Evolutionary conservation across 768 basidiomycete species (phyloP), one percentile per base, ranked within the genome.

Genomic region (Rhizopogon roseolus): DNA sequence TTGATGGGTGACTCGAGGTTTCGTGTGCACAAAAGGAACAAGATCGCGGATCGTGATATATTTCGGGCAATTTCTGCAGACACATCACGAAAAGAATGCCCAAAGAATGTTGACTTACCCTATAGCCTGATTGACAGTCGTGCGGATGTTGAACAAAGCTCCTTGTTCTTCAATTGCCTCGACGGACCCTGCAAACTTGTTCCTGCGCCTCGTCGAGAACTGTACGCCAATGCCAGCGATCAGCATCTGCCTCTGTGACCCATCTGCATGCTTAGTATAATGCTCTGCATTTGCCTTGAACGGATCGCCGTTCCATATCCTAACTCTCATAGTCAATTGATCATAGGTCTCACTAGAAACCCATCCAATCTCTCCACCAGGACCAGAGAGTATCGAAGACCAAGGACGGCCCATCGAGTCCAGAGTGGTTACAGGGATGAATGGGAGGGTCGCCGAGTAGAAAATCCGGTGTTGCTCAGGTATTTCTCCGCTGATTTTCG

Each of bases 221-320:
- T 86, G 81, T 44, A 86, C 73, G 1, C 84, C 85, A 39, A 86
- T 80, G 0, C 85, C 84, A 4, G 81, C 82, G 16, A 81, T 69
- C 19, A 83, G 64, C 55, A 68, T 66, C 1, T 60, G 57, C 27
- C 57, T 61, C 8, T 57, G 60, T 19, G 48, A 39, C 17, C 52
- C 59, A 32, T 61, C 59, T 6, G 7, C 43, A 27, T 62, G 59
- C 40, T 17, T 6, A 29, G 22, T n/a, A 34, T 48, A 16, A 4
- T 17, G 13, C 1, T 36, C 43, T 11, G 5, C 53, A 13, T 57
- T 37, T 6, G 50, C 27, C 9, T 43, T 19, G 13, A 85, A 65
- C 2, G 85, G 85, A 41, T 87, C 85, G 0, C 83, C 82, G 1
- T 75, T 69, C 81, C 80, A 82, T 4, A 79, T 54, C 17, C 63